phyloP scores from a whole-genome alignment of 1,284 basidiomycete genomes.

The Tremellales sp. region DNA sequence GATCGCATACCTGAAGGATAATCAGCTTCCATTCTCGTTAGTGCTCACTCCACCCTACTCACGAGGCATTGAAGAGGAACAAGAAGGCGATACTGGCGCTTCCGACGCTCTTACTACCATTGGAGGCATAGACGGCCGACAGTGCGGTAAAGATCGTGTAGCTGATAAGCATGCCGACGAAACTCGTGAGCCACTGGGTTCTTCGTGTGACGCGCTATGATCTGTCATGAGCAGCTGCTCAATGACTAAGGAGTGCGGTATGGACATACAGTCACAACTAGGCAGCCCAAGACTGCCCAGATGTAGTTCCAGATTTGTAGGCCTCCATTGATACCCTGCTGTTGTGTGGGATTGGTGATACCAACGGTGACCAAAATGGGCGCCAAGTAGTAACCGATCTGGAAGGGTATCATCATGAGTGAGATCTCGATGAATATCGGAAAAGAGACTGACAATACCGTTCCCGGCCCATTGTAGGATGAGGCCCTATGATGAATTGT shows the following conservation, averaged over 20 bases:
- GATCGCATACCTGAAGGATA: conserved; percentile 25
- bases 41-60: conserved; percentile 19
- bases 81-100: conserved; percentile 39
- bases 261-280: too few relatives aligned
- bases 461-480: conserved; percentile 32
- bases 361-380: conserved; percentile 34
- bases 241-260: too few relatives aligned
- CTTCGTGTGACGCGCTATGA: conserved; percentile 34
- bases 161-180: conserved; percentile 26
- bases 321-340: conserved; percentile 29
- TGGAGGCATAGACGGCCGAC: conserved; percentile 28
- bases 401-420: neutral
- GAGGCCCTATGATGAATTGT: too few relatives aligned
- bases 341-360: conserved; percentile 25
- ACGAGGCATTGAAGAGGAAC: conserved; percentile 23
- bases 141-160: conserved; percentile 28
- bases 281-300: too few relatives aligned
- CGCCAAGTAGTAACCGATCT: conserved; percentile 22
- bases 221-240: too few relatives aligned
- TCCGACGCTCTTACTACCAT: conserved; percentile 19
- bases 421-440: neutral
- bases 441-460: conserved; percentile 20
- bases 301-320: conserved; percentile 25
- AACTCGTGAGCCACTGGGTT: conserved; percentile 30
- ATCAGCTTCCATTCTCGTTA: too few relatives aligned